Evolutionary conservation across 179 eudicot species (phyloP), one percentile per base, ranked within the genome.

Genomic region (Corrigiola litoralis): DNA sequence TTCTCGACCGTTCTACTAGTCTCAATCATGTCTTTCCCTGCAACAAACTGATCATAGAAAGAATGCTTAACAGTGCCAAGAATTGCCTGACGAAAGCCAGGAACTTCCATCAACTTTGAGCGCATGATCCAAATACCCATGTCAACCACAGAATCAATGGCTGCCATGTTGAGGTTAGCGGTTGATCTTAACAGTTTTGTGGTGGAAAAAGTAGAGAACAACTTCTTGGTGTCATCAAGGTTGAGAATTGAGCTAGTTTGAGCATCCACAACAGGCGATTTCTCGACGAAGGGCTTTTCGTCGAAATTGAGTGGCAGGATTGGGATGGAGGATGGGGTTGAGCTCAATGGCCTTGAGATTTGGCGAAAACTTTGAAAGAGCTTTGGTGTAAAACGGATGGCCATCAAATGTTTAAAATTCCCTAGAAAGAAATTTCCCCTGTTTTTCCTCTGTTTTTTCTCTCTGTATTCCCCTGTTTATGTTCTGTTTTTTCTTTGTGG

Each of bases 31-130:
- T 75, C 77, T 61, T 76, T 64, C 0, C 99, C 97, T 2, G 91
- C 99, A 44, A 85, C 86, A 48, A 94, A 94, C 25, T 94, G 99
- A 4, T 86, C 91, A 58, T 75, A 94, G 38, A 90, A 79, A 51
- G 87, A 86, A 6, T 57, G 66, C 24, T 80, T 69, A 0, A 84
- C 75, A 0, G 53, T 34, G 4, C 70, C 80, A 7, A 84, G 23
- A 12, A 83, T 63, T 6, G 68, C 40, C 37, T 76, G 73, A 6
- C 79, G 58, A 14, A 76, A 32, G 2, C 80, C 48, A 7, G 79
- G 78, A 18, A 58, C 63, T 2, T 73, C 65, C 79, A 90, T 75
- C 33, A 87, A 55, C 63, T 53, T 72, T 0, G 95, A 87, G 5
- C 73, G 58, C 87, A 84, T 81, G 0, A 89, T 79, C 83, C 87